phyloP scores from a whole-genome alignment of 1,139 yeast genomes.

The Scheffersomyces cryptocercus region DNA sequence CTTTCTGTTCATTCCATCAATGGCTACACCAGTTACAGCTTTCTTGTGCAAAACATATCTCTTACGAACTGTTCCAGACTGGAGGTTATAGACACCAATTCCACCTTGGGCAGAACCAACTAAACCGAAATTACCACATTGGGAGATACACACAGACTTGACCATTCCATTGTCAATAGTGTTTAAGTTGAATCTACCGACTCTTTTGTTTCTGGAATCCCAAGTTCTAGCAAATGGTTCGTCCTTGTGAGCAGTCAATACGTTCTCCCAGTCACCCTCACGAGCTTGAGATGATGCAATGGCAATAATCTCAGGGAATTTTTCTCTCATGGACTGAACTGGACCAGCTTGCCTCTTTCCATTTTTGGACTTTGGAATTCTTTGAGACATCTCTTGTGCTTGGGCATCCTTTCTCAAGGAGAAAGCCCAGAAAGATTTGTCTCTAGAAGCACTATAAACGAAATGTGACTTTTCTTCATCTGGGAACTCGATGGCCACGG shows the following conservation, averaged over 20 bases:
- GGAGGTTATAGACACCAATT: conserved; percentile 87
- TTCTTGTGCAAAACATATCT: conserved; percentile 68
- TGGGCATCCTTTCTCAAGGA: conserved; percentile 96
- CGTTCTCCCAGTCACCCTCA: conserved; percentile 93
- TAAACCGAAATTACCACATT: conserved; percentile 93
- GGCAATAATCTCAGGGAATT: conserved; percentile 74
- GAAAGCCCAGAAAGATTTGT: conserved; percentile 85
- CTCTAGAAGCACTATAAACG: conserved; percentile 83
- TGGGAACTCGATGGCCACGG: conserved; percentile 75
- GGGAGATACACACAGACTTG: conserved; percentile 78
- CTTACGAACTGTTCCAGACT: conserved; percentile 80
- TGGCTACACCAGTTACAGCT: conserved; percentile 84
- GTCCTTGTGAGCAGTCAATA: conserved; percentile 88
- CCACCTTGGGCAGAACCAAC: conserved; percentile 92
- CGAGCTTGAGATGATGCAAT: conserved; percentile 77
- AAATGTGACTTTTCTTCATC: conserved; percentile 80
- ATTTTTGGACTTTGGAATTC: conserved; percentile 53
- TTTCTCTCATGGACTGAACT: conserved; percentile 51
- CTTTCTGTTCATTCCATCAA: conserved; percentile 86
- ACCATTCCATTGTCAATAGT: conserved; percentile 83
- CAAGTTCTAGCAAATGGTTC: conserved; percentile 88
- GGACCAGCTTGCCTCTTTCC: conserved; percentile 64
- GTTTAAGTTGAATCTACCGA: conserved; percentile 69
- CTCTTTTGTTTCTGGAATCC: conserved; percentile 80
- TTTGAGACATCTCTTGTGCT: conserved; percentile 89